A percentile compares a stretch with the other conserved stretches of the same genome.
phyloP scores from a whole-genome alignment of 306 rosid species.

The Cucurbita argyrosperma region DNA sequence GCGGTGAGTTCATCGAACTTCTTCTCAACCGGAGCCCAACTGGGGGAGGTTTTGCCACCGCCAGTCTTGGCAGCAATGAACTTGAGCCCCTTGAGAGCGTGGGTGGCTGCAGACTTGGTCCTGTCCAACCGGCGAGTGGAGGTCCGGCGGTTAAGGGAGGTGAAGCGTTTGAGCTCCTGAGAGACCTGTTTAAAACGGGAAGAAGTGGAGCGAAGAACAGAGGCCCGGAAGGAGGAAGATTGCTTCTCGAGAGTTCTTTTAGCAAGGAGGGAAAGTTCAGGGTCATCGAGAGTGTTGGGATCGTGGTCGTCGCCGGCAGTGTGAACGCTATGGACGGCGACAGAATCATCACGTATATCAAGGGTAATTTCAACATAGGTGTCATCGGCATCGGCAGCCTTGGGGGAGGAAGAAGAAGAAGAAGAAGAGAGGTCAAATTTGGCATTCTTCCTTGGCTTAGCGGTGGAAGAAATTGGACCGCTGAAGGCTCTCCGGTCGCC shows the following conservation, averaged over 20 bases:
- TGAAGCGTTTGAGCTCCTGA: conserved; percentile 36
- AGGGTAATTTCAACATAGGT: conserved; percentile 40
- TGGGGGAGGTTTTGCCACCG: conserved; percentile 10
- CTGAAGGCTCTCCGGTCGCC: conserved; percentile 18
- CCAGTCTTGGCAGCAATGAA: conserved; percentile 32
- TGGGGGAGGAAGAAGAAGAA: conserved; percentile 1
- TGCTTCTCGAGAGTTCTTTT: conserved; percentile 22
- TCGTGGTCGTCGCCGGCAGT: conserved; percentile 8
- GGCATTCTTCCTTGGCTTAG: conserved; percentile 4
- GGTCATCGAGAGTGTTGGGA: conserved; percentile 14
- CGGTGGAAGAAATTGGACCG: conserved; percentile 18
- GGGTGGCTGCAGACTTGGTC: conserved; percentile 32
- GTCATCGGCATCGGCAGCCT: conserved; percentile 7
- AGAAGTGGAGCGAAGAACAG: conserved; percentile 23
- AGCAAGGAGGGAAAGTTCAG: conserved; percentile 30
- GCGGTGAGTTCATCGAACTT: conserved; percentile 30
- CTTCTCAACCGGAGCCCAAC: conserved; percentile 33
- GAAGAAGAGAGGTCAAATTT: conserved; percentile 5
- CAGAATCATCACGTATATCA: conserved; percentile 39
- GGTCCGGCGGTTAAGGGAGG: conserved; percentile 18
- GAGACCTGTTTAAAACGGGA: conserved; percentile 32
- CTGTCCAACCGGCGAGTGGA: conserved; percentile 28
- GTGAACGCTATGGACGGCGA: conserved; percentile 52
- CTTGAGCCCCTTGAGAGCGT: conserved; percentile 39
- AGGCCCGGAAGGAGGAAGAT: conserved; percentile 26